phyloP scores from a whole-genome alignment of 108 stramenopile genomes.

The Skeletonema tropicum region DNA sequence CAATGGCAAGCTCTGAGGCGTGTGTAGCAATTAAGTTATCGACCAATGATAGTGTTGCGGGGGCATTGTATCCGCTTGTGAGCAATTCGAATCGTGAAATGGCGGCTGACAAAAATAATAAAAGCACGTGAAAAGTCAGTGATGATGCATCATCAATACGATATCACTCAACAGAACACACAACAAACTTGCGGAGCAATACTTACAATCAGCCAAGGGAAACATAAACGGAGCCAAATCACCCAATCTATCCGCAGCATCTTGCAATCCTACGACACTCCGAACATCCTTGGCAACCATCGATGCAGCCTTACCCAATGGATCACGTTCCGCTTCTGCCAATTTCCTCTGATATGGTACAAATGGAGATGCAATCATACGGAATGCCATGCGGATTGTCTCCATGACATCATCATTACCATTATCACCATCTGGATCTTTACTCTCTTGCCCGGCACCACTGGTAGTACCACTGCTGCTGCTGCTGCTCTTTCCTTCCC shows the following conservation, averaged over 20 bases:
- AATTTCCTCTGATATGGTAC: conserved; percentile 61
- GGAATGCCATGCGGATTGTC: conserved; percentile 51
- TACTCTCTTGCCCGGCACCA: conserved; percentile 4
- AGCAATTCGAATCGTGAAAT: conserved; percentile 77
- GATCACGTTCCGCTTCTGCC: conserved; percentile 61
- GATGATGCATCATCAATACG: background rate
- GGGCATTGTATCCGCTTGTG: conserved; percentile 72
- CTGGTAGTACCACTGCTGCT: too few relatives aligned
- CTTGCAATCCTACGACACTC: conserved; percentile 56
- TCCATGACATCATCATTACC: conserved; percentile 46
- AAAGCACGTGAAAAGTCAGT: background rate
- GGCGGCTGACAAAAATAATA: conserved; percentile 34
- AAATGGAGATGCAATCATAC: conserved; percentile 76
- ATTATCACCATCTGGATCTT: conserved; percentile 9
- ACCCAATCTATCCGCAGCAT: conserved; percentile 66
- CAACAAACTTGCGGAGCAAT: background rate
- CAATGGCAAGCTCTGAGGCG: conserved; percentile 71
- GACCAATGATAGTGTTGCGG: conserved; percentile 52
- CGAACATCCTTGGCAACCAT: conserved; percentile 67
- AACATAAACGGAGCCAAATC: conserved; percentile 75
- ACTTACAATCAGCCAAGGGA: conserved; percentile 66
- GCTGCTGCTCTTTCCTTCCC: conserved; percentile 31
- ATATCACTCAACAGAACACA: background rate
- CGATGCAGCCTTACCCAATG: conserved; percentile 56
- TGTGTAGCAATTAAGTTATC: conserved; percentile 70